These are phyloP conservation scores for Licmophora abbreviata DNA, from an alignment of 108 stramenopile genomes.

Conservation along the genomic window DNA sequence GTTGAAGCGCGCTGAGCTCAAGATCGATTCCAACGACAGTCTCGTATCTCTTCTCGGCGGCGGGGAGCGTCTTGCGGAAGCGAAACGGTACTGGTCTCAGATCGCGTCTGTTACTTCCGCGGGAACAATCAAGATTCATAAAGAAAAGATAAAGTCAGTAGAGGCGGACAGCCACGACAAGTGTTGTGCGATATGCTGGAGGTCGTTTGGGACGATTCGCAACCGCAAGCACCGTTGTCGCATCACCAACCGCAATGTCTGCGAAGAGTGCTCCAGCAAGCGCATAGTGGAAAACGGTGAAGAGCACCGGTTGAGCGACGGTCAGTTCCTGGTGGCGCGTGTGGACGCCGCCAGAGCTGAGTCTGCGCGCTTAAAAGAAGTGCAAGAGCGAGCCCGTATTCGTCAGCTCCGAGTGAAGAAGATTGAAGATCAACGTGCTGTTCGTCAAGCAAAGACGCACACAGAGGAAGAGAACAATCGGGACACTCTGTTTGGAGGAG, in stretches of 20 bases:
- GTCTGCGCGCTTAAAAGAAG: background rate
- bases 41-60: conserved; percentile 49
- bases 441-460: conserved; percentile 6
- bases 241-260: conserved; percentile 53
- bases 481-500: conserved; percentile 44
- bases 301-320: conserved; percentile 66
- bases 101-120: conserved; percentile 8
- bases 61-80: conserved; percentile 16
- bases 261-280: conserved; percentile 78
- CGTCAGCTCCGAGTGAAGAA: background rate
- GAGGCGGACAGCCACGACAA: conserved; percentile 67
- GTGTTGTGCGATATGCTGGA: conserved; percentile 82
- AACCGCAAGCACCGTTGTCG: conserved; percentile 74
- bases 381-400: background rate
- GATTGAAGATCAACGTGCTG: conserved; percentile 1
- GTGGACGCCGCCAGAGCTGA: conserved; percentile 15
- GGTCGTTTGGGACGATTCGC: conserved; percentile 54
- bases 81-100: conserved; percentile 23
- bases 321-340: conserved; percentile 55
- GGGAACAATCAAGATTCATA: conserved; percentile 15
- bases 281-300: conserved; percentile 38
- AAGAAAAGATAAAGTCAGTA: conserved; percentile 37
- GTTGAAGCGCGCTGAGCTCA: conserved; percentile 26
- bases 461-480: conserved; percentile 17
- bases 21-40: conserved; percentile 33